Evolutionary conservation across 352 stramenopile species (phyloP).

Genomic region (Phytophthora citricola): DNA sequence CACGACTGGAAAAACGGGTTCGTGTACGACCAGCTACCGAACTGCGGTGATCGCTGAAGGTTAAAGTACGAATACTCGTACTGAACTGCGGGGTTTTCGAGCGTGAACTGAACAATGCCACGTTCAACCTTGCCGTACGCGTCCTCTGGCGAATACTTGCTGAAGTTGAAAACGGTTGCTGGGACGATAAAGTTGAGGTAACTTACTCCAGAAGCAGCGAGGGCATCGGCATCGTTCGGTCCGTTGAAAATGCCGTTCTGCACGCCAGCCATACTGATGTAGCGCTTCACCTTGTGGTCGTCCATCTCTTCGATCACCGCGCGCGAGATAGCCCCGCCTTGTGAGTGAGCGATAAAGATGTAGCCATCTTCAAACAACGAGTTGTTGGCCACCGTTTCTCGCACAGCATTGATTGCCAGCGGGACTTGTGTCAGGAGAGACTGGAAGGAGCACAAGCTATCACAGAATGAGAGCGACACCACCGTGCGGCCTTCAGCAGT

Average conservation of each 20-base stretch:
- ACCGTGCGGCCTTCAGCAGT: conserved; percentile 10
- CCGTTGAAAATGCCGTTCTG: conserved; percentile 54
- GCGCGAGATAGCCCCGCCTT: conserved; percentile 44
- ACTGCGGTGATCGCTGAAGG: conserved; percentile 8
- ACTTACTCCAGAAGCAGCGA: not conserved
- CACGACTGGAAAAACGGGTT: conserved; percentile 19
- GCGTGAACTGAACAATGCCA: conserved; percentile 22
- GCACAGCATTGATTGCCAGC: conserved; percentile 42
- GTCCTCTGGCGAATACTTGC: conserved; percentile 9
- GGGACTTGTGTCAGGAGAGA: conserved; percentile 35
- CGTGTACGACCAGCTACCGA: conserved; percentile 4
- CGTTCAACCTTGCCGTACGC: conserved; percentile 17
- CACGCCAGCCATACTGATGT: conserved; percentile 45
- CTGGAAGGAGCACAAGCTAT: conserved; percentile 29
- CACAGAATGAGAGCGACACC: conserved; percentile 41
- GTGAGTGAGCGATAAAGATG: conserved; percentile 37
- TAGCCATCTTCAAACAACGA: conserved; percentile 20
- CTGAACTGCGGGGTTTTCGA: conserved; percentile 22
- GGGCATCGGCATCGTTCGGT: conserved; percentile 27
- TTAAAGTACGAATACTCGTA: conserved; percentile 23
- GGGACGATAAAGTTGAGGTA: not conserved
- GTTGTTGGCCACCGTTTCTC: conserved; percentile 20
- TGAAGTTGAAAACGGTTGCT: conserved; percentile 16
- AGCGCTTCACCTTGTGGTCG: conserved; percentile 47
- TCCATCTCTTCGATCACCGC: conserved; percentile 58